Evolutionary conservation across 2,329 filamentous ascomycete species (phyloP).

Genomic region (Bipolaris zeicola): DNA sequence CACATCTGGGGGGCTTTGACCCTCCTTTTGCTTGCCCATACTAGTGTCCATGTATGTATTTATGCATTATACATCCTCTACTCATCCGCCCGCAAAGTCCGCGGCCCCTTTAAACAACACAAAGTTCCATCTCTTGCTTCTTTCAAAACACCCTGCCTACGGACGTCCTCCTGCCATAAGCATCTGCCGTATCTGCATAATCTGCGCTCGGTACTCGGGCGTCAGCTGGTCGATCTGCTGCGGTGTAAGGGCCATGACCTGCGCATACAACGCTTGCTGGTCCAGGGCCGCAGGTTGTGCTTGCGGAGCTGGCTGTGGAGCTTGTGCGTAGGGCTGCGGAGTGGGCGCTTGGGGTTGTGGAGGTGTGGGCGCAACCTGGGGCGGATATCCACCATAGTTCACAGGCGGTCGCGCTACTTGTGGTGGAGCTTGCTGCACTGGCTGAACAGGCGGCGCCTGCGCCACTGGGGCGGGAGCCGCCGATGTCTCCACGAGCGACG

Average conservation of each 20-base stretch:
- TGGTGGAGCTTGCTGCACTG: slow-evolving; percentile 43
- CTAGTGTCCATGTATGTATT: neutral
- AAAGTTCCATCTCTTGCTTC: neutral
- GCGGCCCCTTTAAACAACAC: neutral
- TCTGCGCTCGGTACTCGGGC: slow-evolving; percentile 75
- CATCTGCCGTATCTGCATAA: slow-evolving; percentile 74
- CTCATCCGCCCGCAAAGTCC: neutral
- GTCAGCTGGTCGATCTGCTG: slow-evolving; percentile 79
- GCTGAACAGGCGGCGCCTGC: slow-evolving; percentile 49
- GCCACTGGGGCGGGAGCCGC: slow-evolving; percentile 39
- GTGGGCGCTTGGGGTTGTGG: slow-evolving; percentile 51
- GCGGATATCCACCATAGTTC: slow-evolving; percentile 46
- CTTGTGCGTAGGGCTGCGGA: slow-evolving; percentile 52
- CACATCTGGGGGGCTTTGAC: slow-evolving; percentile 6
- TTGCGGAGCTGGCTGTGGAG: slow-evolving; percentile 38
- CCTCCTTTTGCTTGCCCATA: neutral
- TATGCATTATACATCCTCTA: slow-evolving; percentile 1
- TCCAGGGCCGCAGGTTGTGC: slow-evolving; percentile 33
- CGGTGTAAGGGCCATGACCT: slow-evolving; percentile 80
- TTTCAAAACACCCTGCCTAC: neutral
- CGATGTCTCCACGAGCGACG: slow-evolving; percentile 73
- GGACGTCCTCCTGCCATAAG: slow-evolving; percentile 51
- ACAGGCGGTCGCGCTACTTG: slow-evolving; percentile 38
- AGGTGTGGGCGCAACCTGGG: slow-evolving; percentile 58
- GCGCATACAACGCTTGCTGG: slow-evolving; percentile 76